Evolutionary conservation across 805 yeast species (phyloP).

Genomic region (Lipomyces mesembrius): DNA sequence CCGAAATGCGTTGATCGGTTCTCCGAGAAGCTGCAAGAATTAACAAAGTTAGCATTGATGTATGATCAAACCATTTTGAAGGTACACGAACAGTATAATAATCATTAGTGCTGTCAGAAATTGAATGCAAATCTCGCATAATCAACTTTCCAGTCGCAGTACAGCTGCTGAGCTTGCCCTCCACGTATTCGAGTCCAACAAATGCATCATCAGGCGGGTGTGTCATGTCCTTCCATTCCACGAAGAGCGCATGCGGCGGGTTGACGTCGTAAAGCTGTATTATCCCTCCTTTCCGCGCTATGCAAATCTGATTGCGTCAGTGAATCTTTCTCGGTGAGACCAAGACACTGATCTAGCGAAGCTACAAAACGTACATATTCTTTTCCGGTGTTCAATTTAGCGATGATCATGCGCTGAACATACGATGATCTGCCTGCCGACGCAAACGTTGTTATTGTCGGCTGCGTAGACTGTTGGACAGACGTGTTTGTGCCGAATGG

Average conservation of each 20-base stretch:
- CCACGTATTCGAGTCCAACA: constrained; percentile 37
- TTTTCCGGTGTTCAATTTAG: constrained; percentile 38
- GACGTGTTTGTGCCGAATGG: constrained; percentile 80
- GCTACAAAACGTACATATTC: constrained; percentile 47
- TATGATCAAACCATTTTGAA: neutral
- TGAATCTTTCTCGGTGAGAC: neutral
- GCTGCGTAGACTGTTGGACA: constrained; percentile 65
- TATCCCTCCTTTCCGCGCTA: constrained; percentile 42
- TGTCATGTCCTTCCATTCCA: constrained; percentile 27
- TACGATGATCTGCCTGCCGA: constrained; percentile 47
- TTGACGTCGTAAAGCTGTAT: constrained; percentile 36
- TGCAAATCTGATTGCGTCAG: constrained; percentile 24
- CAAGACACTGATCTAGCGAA: neutral
- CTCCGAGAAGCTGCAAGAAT: constrained; percentile 45
- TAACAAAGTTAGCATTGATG: constrained; percentile 23
- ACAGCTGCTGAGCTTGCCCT: constrained; percentile 39
- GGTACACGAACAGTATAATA: constrained; percentile 17
- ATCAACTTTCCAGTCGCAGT: constrained; percentile 45
- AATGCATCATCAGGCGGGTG: constrained; percentile 27
- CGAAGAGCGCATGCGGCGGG: constrained; percentile 33
- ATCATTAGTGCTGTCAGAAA: constrained; percentile 15
- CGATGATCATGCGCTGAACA: constrained; percentile 33
- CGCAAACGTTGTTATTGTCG: constrained; percentile 55
- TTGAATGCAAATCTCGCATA: constrained; percentile 42
- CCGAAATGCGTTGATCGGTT: constrained; percentile 56